A percentile compares a stretch with the other conserved stretches of the same genome.
Evolutionary conservation across 1,284 basidiomycete genomes (phyloP).

Genomic region (Ceratobasidium theobromae): DNA sequence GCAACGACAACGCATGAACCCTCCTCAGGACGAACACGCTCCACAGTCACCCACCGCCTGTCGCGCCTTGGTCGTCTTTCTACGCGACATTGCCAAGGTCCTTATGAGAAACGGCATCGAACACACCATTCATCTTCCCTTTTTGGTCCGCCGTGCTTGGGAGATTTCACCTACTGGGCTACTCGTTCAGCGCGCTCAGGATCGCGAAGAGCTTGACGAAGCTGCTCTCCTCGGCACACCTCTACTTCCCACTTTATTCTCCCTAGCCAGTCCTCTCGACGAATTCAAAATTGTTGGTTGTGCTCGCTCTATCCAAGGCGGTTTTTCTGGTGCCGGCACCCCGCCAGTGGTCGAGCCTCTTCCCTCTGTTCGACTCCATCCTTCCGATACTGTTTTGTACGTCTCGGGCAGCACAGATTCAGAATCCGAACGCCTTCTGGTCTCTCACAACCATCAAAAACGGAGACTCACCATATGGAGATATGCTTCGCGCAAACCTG

Average conservation of each 20-base stretch:
- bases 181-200: conserved; percentile 74
- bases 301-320: conserved; percentile 34
- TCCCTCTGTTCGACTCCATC: conserved; percentile 31
- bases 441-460: conserved; percentile 30
- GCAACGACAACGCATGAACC: conserved; percentile 59
- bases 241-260: conserved; percentile 73
- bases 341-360: conserved; percentile 26
- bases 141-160: conserved; percentile 77
- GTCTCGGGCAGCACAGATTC: conserved; percentile 4
- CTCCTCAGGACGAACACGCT: conserved; percentile 44
- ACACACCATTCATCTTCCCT: conserved; percentile 79
- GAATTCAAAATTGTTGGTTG: conserved; percentile 64
- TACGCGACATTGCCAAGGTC: conserved; percentile 72
- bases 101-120: conserved; percentile 73
- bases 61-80: conserved; percentile 52
- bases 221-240: conserved; percentile 52
- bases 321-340: conserved; percentile 26
- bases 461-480: conserved; percentile 63
- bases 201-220: conserved; percentile 64
- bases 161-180: conserved; percentile 72
- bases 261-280: conserved; percentile 71
- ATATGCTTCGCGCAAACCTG: conserved; percentile 62
- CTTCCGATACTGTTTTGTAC: conserved; percentile 18
- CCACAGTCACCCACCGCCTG: conserved; percentile 36
- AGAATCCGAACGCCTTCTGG: conserved; percentile 15